Conservation (phyloP, 805 yeast species). For the Ogataea philodendri region DNA sequence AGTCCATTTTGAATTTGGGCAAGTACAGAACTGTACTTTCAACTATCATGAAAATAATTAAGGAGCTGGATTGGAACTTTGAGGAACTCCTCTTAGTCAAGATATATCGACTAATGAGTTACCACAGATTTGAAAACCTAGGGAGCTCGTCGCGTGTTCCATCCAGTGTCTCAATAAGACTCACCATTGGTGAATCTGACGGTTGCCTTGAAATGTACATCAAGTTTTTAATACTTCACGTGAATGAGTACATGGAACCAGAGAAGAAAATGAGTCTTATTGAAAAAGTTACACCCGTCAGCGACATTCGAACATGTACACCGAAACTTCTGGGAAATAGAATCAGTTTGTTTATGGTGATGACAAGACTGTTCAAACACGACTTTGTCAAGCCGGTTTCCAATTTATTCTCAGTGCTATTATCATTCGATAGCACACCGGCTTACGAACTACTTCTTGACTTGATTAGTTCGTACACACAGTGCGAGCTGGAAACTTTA, state of each 20-base stretch:
- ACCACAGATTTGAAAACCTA: slow-evolving; percentile 29
- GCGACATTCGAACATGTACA: slow-evolving; percentile 29
- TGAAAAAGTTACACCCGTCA: slow-evolving; percentile 36
- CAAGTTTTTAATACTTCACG: slow-evolving; percentile 28
- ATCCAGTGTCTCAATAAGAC: slow-evolving; percentile 14
- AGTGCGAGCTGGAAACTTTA: slow-evolving; percentile 16
- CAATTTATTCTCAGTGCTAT: slow-evolving; percentile 21
- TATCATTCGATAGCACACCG: slow-evolving; percentile 12
- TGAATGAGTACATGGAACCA: slow-evolving; percentile 19
- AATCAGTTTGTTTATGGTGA: slow-evolving; percentile 29
- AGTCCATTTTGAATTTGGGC: not conserved
- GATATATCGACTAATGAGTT: slow-evolving; percentile 28
- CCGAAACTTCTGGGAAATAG: slow-evolving; percentile 29
- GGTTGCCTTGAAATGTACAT: slow-evolving; percentile 34
- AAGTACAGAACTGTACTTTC: slow-evolving; percentile 21
- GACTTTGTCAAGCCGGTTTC: slow-evolving; percentile 27
- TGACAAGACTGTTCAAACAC: slow-evolving; percentile 30
- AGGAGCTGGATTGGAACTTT: slow-evolving; percentile 30
- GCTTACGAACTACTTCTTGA: slow-evolving; percentile 17
- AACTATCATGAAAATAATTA: slow-evolving; percentile 22
- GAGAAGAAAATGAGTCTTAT: slow-evolving; percentile 22
- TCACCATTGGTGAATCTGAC: slow-evolving; percentile 23
- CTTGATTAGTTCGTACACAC: slow-evolving; percentile 12
- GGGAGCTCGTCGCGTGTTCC: slow-evolving; percentile 14
- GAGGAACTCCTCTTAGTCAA: slow-evolving; percentile 32